Evolutionary conservation across 2,329 filamentous ascomycete genomes (phyloP).

Genomic region (Sordariomycetes sp.): DNA sequence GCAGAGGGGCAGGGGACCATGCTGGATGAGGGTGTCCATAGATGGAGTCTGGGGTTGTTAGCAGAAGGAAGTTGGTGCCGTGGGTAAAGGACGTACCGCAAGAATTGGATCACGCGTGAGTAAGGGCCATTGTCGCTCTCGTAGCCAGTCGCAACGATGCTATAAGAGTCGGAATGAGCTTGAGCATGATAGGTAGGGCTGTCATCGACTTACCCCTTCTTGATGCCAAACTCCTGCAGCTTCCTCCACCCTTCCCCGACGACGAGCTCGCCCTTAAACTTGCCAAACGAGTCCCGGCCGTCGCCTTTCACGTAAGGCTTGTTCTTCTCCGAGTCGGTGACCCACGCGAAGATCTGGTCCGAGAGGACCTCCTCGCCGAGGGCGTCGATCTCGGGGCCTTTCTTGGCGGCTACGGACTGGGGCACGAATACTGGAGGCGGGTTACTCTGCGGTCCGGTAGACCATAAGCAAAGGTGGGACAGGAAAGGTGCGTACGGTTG

Average conservation of each 20-base stretch:
- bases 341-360: constrained; percentile 33
- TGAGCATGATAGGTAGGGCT: background rate
- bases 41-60: background rate
- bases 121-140: constrained; percentile 5
- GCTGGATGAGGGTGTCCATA: constrained; percentile 4
- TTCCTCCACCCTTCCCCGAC: constrained; percentile 9
- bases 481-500: constrained; percentile 23
- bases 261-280: constrained; percentile 14
- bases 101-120: constrained; percentile 9
- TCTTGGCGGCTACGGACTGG: constrained; percentile 5
- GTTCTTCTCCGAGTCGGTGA: constrained; percentile 53
- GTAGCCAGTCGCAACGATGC: constrained; percentile 8
- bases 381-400: constrained; percentile 4
- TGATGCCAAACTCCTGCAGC: constrained; percentile 8
- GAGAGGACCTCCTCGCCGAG: constrained; percentile 8
- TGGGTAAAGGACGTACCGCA: background rate
- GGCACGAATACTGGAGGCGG: background rate
- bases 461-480: background rate
- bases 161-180: background rate
- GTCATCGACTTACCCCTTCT: constrained; percentile 2
- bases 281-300: constrained; percentile 48
- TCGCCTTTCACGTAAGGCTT: constrained; percentile 44
- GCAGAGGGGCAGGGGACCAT: constrained; percentile 3
- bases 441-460: background rate
- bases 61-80: too few species aligned